Percentiles rank a stretch among this genome's conserved stretches.
Conservation (phyloP, 805 yeast genomes). For the Candida andamanensis region DNA sequence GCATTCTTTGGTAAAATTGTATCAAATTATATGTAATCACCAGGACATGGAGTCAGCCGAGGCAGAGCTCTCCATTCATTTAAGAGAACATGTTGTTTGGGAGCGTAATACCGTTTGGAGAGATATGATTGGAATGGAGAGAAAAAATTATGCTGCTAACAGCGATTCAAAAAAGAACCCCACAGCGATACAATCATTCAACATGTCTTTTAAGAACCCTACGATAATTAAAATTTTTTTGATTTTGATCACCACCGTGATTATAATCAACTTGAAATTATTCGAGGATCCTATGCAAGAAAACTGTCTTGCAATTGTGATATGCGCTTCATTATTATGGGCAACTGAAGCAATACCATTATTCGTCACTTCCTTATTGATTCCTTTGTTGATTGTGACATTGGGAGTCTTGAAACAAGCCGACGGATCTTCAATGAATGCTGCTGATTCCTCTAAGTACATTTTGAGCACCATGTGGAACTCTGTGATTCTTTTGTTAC, state of each 20-base stretch:
- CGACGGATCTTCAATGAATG: conserved; percentile 41
- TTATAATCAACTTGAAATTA: conserved; percentile 23
- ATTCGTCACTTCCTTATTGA: conserved; percentile 78
- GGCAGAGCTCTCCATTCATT: conserved; percentile 51
- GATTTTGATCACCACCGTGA: conserved; percentile 45
- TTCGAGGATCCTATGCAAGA: conserved; percentile 33
- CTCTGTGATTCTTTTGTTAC: conserved; percentile 45
- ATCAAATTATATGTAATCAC: conserved; percentile 37
- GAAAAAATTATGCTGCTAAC: conserved; percentile 68
- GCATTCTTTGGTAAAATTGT: conserved; percentile 26
- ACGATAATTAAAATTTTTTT: conserved; percentile 38
- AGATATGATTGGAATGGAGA: conserved; percentile 59
- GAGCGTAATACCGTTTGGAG: conserved; percentile 54
- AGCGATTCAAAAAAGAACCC: conserved; percentile 10
- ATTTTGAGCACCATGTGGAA: conserved; percentile 50
- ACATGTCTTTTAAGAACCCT: conserved; percentile 29
- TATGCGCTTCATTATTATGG: conserved; percentile 84
- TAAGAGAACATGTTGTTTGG: conserved; percentile 53
- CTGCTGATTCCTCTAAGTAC: conserved; percentile 38
- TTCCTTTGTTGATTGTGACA: conserved; percentile 77
- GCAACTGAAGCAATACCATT: conserved; percentile 93
- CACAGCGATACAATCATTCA: conserved; percentile 11
- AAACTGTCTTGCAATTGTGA: conserved; percentile 68
- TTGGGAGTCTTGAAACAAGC: conserved; percentile 61
- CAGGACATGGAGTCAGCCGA: conserved; percentile 42